Percentiles rank a stretch among this genome's conserved stretches.
Conservation (phyloP, 1,284 basidiomycete genomes). For the Kwoniella shivajii region DNA sequence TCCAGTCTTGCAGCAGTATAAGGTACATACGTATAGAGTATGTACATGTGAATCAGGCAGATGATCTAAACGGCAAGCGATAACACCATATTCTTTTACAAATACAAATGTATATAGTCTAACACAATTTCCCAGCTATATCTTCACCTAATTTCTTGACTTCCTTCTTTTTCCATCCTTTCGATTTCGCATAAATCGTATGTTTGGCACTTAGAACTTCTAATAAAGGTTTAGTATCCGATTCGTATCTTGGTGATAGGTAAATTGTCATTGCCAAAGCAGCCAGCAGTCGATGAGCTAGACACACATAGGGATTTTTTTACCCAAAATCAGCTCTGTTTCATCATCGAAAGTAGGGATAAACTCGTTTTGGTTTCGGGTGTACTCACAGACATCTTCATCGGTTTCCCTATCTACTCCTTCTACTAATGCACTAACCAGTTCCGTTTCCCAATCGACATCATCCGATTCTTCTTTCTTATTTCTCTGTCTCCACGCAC, state of each 20-base stretch:
- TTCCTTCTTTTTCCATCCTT: conserved; percentile 62
- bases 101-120: too few relatives aligned
- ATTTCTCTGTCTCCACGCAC: conserved; percentile 63
- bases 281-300: conserved; percentile 77
- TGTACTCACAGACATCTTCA: conserved; percentile 74
- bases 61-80: too few relatives aligned
- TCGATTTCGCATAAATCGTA: conserved; percentile 59
- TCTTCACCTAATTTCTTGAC: conserved; percentile 65
- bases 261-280: conserved; percentile 72
- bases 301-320: not conserved
- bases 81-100: too few relatives aligned
- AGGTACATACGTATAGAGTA: too few relatives aligned
- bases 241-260: conserved; percentile 60
- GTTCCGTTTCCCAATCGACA: conserved; percentile 80
- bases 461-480: conserved; percentile 58
- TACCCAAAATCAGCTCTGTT: too few relatives aligned
- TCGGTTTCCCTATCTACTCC: conserved; percentile 68
- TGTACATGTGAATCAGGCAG: too few relatives aligned
- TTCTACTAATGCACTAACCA: conserved; percentile 75
- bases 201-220: conserved; percentile 68
- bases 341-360: too few relatives aligned
- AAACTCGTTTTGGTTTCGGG: not conserved
- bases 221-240: conserved; percentile 66
- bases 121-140: conserved; percentile 57
- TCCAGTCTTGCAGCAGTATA: too few relatives aligned